These are phyloP conservation scores for Hamigera avellanea DNA, from an alignment of 495 filamentous ascomycete genomes.

Conservation along the genomic window DNA sequence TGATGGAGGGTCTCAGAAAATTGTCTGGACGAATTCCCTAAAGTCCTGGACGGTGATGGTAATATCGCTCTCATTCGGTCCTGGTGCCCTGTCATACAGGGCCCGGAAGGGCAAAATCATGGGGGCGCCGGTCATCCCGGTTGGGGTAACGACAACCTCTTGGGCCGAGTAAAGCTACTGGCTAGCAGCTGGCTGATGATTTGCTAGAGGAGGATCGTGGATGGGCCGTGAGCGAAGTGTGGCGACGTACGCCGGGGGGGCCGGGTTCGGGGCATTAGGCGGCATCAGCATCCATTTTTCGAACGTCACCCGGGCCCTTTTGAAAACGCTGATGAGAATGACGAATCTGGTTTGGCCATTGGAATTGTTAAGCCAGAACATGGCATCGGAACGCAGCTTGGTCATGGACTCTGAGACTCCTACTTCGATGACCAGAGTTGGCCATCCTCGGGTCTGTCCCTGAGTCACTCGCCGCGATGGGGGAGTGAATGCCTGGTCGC, in stretches of 20 bases:
- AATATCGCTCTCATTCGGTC: not conserved
- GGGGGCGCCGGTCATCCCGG: not conserved
- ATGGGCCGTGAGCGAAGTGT: not conserved
- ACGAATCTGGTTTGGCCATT: constrained; percentile 18
- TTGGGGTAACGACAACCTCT: not conserved
- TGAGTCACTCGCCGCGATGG: not conserved
- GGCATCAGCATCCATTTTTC: constrained; percentile 14
- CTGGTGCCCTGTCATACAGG: not conserved
- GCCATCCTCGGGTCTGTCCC: constrained; percentile 8
- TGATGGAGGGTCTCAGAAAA: too few relatives aligned
- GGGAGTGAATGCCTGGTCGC: not conserved
- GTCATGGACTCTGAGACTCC: constrained; percentile 14
- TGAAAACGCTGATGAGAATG: constrained; percentile 12
- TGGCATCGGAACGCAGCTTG: constrained; percentile 12
- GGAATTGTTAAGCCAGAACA: constrained; percentile 21
- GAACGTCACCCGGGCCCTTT: constrained; percentile 8
- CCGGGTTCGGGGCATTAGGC: not conserved
- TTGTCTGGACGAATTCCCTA: too few relatives aligned
- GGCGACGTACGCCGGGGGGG: not conserved
- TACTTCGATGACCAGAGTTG: constrained; percentile 21
- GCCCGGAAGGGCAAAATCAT: not conserved
- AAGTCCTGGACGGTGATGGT: not conserved
- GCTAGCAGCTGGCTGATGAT: not conserved
- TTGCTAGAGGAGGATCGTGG: not conserved
- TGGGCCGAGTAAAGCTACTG: not conserved